These are phyloP conservation scores for Pseudisothecium myosuroides DNA, from an alignment of 225 moss, liverwort and hornwort species.

Conservation along the genomic window DNA sequence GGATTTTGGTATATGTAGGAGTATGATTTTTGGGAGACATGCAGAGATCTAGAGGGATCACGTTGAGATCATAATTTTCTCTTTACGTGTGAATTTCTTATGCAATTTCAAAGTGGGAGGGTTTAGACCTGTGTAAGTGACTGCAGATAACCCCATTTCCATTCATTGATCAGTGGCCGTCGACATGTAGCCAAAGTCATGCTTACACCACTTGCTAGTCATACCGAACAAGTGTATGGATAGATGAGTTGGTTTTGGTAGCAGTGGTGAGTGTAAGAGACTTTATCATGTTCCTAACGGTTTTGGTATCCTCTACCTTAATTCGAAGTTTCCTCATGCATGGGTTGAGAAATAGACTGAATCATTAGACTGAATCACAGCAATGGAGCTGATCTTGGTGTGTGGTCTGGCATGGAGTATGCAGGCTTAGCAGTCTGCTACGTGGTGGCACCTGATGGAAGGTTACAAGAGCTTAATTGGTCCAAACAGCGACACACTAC, in stretches of 20 bases:
- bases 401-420: not conserved
- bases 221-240: not conserved
- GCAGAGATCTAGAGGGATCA: not conserved
- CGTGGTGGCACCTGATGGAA: conserved; percentile 42
- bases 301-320: not conserved
- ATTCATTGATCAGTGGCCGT: not conserved
- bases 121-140: not conserved
- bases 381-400: not conserved
- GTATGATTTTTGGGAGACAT: not conserved
- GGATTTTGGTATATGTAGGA: not conserved
- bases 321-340: not conserved
- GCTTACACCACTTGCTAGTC: not conserved
- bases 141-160: not conserved
- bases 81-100: not conserved
- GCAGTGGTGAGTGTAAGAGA: not conserved
- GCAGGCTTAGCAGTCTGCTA: conserved; percentile 28
- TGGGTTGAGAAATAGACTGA: not conserved
- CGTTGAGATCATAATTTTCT: not conserved
- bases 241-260: not conserved
- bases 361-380: not conserved
- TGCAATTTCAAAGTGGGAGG: not conserved
- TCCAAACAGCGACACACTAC: conserved; percentile 61
- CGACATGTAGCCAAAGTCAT: not conserved
- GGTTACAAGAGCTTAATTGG: conserved; percentile 60
- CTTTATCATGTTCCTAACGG: not conserved